Percentiles rank a stretch among this genome's conserved stretches.
Evolutionary conservation across 2,329 filamentous ascomycete genomes (phyloP).

Genomic region (Coniochaeta ligniaria): DNA sequence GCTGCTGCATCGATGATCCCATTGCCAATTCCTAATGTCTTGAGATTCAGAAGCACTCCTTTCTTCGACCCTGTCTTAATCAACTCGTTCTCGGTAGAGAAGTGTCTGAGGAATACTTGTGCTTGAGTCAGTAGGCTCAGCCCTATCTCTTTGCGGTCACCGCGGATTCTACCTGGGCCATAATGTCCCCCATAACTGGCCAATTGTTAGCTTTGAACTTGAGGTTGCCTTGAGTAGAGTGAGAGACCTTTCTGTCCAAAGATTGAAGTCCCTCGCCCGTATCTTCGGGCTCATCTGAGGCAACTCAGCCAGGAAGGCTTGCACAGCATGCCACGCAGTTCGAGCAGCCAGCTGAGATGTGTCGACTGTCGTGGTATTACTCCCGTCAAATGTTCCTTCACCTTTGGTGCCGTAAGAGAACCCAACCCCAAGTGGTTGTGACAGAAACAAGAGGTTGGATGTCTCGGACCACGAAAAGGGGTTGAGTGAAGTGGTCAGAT

Average conservation of each 20-base stretch:
- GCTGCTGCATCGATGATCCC: conserved; percentile 9
- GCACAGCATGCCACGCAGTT: conserved; percentile 46
- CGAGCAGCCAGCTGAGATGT: conserved; percentile 50
- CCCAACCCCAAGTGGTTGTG: conserved; percentile 9
- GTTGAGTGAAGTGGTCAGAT: conserved; percentile 15
- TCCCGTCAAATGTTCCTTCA: background rate
- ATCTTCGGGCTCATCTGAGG: conserved; percentile 23
- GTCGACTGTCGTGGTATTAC: conserved; percentile 36
- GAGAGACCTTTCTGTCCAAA: conserved; percentile 11
- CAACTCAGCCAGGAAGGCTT: conserved; percentile 43
- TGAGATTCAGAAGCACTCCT: conserved; percentile 1
- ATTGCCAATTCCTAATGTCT: conserved; percentile 7
- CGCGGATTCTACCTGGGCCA: conserved; percentile 2
- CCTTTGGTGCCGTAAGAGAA: conserved; percentile 3
- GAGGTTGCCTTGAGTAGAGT: background rate
- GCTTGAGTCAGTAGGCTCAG: background rate
- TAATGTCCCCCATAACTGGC: conserved; percentile 7
- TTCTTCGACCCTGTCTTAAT: background rate
- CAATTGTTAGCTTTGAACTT: background rate
- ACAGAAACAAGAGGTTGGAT: conserved; percentile 24
- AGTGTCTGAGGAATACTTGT: background rate
- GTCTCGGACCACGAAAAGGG: conserved; percentile 23
- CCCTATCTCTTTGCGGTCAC: background rate
- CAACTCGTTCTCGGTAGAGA: background rate
- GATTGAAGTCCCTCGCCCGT: conserved; percentile 12